These are phyloP conservation scores for Pneumocystis sp. DNA, from an alignment of 1,139 yeast genomes.

Conservation along the genomic window DNA sequence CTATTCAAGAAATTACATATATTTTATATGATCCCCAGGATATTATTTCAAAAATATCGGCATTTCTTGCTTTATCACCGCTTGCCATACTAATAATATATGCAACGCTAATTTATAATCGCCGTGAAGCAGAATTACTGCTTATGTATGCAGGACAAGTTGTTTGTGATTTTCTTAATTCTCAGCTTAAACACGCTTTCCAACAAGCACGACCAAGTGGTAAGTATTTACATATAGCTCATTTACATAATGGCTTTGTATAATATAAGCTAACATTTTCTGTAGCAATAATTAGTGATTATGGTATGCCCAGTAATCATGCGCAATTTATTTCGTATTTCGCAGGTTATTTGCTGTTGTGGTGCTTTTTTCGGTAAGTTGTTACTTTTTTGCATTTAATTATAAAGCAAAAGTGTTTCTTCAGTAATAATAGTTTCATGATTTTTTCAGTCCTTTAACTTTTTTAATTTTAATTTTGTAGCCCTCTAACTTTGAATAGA, in stretches of 20 bases:
- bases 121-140: constrained; percentile 77
- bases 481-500: background rate
- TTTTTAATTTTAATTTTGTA: too few relatives aligned
- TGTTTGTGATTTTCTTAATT: constrained; percentile 56
- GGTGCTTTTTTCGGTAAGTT: constrained; percentile 28
- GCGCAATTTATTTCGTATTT: constrained; percentile 90
- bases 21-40: constrained; percentile 64
- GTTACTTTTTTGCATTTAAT: background rate
- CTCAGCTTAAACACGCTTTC: constrained; percentile 46
- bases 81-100: constrained; percentile 65
- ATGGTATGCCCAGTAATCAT: constrained; percentile 97
- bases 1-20: constrained; percentile 36
- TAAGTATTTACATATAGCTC: constrained; percentile 25
- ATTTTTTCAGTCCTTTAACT: too few relatives aligned
- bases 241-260: constrained; percentile 2
- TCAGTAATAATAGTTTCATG: background rate
- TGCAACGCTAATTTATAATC: constrained; percentile 64
- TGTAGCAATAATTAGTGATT: constrained; percentile 32
- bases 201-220: constrained; percentile 62
- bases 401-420: background rate
- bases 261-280: background rate
- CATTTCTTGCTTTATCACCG: constrained; percentile 70
- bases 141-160: constrained; percentile 78
- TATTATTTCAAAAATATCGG: constrained; percentile 43
- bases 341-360: constrained; percentile 46